A percentile compares a stretch with the other conserved stretches of the same genome.
phyloP scores from a whole-genome alignment of 1,284 basidiomycete species.

The Violaceomyces palustris region DNA sequence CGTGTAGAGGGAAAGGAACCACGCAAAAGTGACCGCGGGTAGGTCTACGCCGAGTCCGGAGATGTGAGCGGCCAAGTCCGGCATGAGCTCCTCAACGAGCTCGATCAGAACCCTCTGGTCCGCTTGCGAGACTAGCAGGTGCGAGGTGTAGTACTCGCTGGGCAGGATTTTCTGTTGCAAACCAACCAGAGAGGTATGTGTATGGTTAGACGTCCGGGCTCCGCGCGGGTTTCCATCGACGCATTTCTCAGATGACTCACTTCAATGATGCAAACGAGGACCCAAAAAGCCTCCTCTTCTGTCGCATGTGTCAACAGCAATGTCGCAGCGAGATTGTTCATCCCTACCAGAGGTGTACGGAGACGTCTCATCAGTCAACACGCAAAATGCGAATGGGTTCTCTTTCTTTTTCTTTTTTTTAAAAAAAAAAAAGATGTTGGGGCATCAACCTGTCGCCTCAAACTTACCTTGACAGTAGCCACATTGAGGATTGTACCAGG shows the following conservation, averaged over 20 bases:
- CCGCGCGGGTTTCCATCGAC: no score
- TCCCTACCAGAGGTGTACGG: slow-evolving; percentile 79
- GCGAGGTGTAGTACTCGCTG: slow-evolving; percentile 54
- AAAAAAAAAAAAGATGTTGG: no score
- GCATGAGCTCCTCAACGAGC: slow-evolving; percentile 72
- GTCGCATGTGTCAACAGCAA: slow-evolving; percentile 84
- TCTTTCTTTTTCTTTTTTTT: no score
- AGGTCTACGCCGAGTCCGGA: slow-evolving; percentile 78
- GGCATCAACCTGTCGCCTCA: no score
- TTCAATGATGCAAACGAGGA: slow-evolving; percentile 77
- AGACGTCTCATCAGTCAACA: no score
- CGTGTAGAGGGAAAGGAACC: slow-evolving; percentile 94
- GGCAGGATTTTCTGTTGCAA: slow-evolving; percentile 60
- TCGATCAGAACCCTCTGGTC: slow-evolving; percentile 87
- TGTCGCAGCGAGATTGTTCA: slow-evolving; percentile 92
- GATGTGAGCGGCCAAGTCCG: slow-evolving; percentile 72
- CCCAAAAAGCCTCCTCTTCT: slow-evolving; percentile 97
- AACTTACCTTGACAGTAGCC: slow-evolving; percentile 55
- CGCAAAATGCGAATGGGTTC: no score
- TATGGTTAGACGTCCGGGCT: no score
- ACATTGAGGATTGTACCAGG: slow-evolving; percentile 60
- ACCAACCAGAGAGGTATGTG: no score
- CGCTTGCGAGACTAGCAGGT: slow-evolving; percentile 70
- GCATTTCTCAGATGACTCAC: no score
- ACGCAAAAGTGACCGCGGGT: slow-evolving; percentile 91